Evolutionary conservation across 1,284 basidiomycete genomes (phyloP), one percentile per base, ranked within the genome.

Genomic region (Leccinum fallax): DNA sequence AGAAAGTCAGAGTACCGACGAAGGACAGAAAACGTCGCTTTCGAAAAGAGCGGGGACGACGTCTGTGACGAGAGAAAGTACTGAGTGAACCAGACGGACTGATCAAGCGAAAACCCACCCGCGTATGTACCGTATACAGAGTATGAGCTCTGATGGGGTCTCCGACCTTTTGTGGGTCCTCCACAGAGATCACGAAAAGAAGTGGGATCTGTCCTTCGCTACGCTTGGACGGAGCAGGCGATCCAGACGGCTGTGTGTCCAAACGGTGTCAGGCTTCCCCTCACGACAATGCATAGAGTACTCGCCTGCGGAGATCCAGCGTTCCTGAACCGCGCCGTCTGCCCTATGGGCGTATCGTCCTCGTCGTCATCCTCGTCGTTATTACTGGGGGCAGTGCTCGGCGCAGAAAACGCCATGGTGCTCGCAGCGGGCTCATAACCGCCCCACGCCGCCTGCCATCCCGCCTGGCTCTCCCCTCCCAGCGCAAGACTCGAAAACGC

Each of bases 1-100:
- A 98, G 83, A 73, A 99, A 99, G 76, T 99, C 97, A 21, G 93
- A 94, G 77, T 97, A 99, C 24, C 97, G 89, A 19, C 97, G 86
- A 7, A 99, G 86, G 40, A 97, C 95, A 4, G 95, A 95, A 73
- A 96, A 94, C 2, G 87, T 80, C 2, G 88, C 85, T 78, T 93
- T 93, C 63, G 87, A 85, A 78, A 86, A 97, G 49, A 90, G 78
- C 0, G 92, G 88, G 1, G 93, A 95, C 13, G 89, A 92, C 1
- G 95, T 97, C 86, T 94, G 68, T 6, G 34, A 57, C 19, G 28
- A 48, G 57, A 40, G 56, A 53, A 13, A 36, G 21, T 11, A 59
- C 15, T n/a, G 16, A 59, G 54, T 58, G 55, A 60, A 30, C 6
- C 21, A 6, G 9, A 28, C 11, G 5, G 13, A 55, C 16, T 15